A percentile compares a stretch with the other conserved stretches of the same genome.
Evolutionary conservation across 257 asterid species (phyloP).

Genomic region (Solanum neorickii): DNA sequence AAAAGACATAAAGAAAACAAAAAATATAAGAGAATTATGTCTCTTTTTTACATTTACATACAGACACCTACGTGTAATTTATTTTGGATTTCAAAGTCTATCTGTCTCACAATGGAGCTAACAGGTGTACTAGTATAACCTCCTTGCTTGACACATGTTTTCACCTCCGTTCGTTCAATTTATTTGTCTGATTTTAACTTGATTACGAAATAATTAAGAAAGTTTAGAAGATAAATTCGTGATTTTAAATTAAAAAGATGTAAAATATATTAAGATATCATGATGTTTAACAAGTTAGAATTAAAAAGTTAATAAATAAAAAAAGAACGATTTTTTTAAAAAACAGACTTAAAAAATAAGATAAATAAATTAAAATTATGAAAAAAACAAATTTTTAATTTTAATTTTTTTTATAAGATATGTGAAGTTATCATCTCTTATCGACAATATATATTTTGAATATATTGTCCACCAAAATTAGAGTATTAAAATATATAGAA

Average conservation of each 20-base stretch:
- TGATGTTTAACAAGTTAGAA: too few species aligned
- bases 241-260: accelerated
- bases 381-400: too few species aligned
- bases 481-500: background rate
- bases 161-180: background rate
- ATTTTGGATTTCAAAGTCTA: background rate
- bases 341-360: accelerated
- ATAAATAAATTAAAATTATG: too few species aligned
- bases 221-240: background rate
- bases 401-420: too few species aligned
- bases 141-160: constrained; percentile 5
- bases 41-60: background rate
- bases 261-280: background rate
- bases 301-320: too few species aligned
- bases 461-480: too few species aligned
- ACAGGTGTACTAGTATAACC: background rate
- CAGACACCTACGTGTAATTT: constrained; percentile 1
- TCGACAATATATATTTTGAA: background rate
- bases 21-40: background rate
- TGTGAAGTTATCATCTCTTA: background rate
- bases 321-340: accelerated
- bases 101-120: background rate
- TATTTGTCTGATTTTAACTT: background rate
- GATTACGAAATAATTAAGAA: background rate
- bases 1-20: background rate